A percentile compares a stretch with the other conserved stretches of the same genome.
Evolutionary conservation across 345 rosid genomes (phyloP).

Genomic region (Lenwebbia sp.): DNA sequence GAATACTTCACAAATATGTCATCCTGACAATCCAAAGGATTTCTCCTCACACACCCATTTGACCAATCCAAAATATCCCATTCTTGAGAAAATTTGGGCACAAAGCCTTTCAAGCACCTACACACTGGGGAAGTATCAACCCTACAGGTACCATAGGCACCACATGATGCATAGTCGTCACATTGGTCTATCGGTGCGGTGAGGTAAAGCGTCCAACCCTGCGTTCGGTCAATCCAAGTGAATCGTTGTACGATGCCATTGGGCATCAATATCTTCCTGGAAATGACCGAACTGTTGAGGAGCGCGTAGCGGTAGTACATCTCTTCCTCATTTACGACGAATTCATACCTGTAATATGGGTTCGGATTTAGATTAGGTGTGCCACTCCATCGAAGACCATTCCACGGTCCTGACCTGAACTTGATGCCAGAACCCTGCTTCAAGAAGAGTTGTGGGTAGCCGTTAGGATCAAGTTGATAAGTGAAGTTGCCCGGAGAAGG

Average conservation of each 20-base stretch:
- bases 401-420: conserved; percentile 29
- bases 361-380: conserved; percentile 11
- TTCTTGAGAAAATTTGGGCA: conserved; percentile 14
- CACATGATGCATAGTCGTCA: conserved; percentile 26
- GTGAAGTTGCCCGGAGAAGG: conserved; percentile 19
- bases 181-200: conserved; percentile 25
- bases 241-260: conserved; percentile 4
- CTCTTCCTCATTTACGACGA: conserved; percentile 7
- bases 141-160: conserved; percentile 27
- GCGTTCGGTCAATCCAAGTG: conserved; percentile 14
- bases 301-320: conserved; percentile 13
- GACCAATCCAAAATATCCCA: conserved; percentile 27
- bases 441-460: conserved; percentile 21
- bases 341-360: conserved; percentile 7
- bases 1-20: conserved; percentile 16
- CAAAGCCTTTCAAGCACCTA: conserved; percentile 33
- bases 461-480: conserved; percentile 4
- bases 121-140: conserved; percentile 18
- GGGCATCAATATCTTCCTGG: conserved; percentile 10
- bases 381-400: conserved; percentile 25
- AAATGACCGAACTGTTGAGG: background rate
- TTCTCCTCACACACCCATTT: conserved; percentile 31
- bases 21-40: conserved; percentile 10
- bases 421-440: background rate
- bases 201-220: conserved; percentile 20